Evolutionary conservation across 2,329 filamentous ascomycete genomes (phyloP).

Genomic region (Rhytidhysteron rufulum): DNA sequence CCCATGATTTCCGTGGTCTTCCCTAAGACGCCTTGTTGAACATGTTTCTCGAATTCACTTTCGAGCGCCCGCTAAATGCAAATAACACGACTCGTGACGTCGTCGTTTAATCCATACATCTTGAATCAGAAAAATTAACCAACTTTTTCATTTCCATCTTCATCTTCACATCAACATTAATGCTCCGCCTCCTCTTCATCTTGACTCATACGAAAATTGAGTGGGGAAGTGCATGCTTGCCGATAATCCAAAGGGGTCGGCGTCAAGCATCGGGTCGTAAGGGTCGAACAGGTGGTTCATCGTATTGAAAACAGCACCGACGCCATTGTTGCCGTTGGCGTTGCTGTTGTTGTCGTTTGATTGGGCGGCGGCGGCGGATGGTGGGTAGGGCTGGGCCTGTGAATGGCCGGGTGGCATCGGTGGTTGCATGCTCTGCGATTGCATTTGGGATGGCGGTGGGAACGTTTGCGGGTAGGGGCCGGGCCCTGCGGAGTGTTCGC

Average conservation of each 20-base stretch:
- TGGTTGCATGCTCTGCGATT: conserved; percentile 32
- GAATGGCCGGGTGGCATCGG: conserved; percentile 35
- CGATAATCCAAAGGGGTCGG: conserved; percentile 88
- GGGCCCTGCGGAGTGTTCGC: conserved; percentile 63
- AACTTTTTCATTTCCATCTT: no score
- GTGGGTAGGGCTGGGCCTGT: conserved; percentile 22
- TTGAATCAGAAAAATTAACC: no score
- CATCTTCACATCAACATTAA: neutral
- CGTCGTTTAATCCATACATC: no score
- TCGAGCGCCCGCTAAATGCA: conserved; percentile 2
- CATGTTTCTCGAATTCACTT: neutral
- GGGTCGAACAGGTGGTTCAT: conserved; percentile 58
- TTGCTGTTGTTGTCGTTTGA: conserved; percentile 26
- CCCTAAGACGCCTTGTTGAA: neutral
- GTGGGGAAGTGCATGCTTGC: conserved; percentile 94
- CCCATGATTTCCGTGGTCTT: neutral
- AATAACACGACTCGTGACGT: no score
- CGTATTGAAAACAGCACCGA: conserved; percentile 37
- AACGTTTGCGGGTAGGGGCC: conserved; percentile 61
- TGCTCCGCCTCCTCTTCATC: conserved; percentile 23
- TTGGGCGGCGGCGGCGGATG: conserved; percentile 28
- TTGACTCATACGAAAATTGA: conserved; percentile 65
- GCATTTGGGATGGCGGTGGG: conserved; percentile 45
- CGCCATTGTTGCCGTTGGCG: no score
- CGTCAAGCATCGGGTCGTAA: conserved; percentile 85